Evolutionary conservation across 2,329 filamentous ascomycete genomes (phyloP).

Genomic region (Coniochaeta hoffmannii): DNA sequence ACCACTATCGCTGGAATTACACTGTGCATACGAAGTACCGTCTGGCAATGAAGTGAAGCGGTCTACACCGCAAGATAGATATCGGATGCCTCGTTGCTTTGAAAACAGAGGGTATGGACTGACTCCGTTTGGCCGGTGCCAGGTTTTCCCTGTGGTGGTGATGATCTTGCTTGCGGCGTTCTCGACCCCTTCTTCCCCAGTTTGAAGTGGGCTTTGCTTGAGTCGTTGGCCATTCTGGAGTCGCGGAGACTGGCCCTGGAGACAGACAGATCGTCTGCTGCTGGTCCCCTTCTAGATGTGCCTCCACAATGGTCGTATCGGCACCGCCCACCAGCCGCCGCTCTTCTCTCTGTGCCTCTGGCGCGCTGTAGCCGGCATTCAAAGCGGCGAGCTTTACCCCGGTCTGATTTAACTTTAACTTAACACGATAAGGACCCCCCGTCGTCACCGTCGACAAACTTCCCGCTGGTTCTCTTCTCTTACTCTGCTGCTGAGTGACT

Average conservation of each 20-base stretch:
- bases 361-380: background rate
- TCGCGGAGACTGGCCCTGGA: background rate
- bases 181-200: background rate
- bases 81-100: background rate
- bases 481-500: background rate
- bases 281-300: background rate
- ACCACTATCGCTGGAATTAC: background rate
- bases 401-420: background rate
- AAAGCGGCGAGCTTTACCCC: slow-evolving; percentile 1
- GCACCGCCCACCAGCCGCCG: background rate
- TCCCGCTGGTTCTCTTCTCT: background rate
- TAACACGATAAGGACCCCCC: background rate
- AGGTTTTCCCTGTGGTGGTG: background rate
- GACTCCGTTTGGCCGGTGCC: background rate
- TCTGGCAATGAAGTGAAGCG: no score
- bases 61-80: background rate
- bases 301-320: background rate
- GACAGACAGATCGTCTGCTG: background rate
- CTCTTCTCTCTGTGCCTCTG: background rate
- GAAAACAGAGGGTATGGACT: background rate
- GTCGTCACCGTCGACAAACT: background rate
- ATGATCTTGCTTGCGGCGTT: background rate
- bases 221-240: background rate
- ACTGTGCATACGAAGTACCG: background rate
- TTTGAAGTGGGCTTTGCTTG: background rate